Evolutionary conservation across 257 asterid species (phyloP), one percentile per base, ranked within the genome.

Genomic region (Solanum bulbocastanum): DNA sequence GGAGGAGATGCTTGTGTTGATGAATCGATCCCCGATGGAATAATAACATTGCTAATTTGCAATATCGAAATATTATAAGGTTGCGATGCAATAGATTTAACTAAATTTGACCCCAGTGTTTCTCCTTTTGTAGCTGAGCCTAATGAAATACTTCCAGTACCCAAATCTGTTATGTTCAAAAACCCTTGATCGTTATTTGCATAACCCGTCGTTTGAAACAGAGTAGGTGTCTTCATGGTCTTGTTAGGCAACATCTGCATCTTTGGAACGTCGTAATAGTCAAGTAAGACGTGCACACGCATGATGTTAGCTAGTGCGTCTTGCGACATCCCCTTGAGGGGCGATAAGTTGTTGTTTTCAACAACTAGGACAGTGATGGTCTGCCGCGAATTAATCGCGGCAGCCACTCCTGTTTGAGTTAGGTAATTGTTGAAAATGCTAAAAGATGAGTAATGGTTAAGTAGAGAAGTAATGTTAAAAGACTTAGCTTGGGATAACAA

Each of bases 341-440:
- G 87, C 7, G 91, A 42, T 8, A 94, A 18, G 91, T 90, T 87
- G 42, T 22, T 37, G 49, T 96, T 93, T 10, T 88, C 93, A 10
- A 94, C 94, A 0, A 62, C 96, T 1, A 96, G 91, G 62, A 96
- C 81, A 0, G 98, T 95, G 91, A 93, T 85, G 2, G 96, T 88
- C 22, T 79, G 89, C 4, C 93, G 94, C 1, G 91, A 75, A 88
- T 95, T 94, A 68, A 96, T 93, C 2, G 79, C 56, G 3, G 6
- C 18, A 6, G 93, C 95, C 5, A 96, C 40, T 46, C 84, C 83
- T 1, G 96, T 92, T 78, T 91, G 93, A 2, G 93, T 86, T 89
- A 96, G 94, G 91, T 90, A 94, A 89, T 30, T 83, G 44, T 90
- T 96, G 94, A 95, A 96, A 73, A 68, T 75, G 92, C 91, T 89